Evolutionary conservation across 2,329 filamentous ascomycete species (phyloP).

Genomic region (Akanthomyces muscarius): DNA sequence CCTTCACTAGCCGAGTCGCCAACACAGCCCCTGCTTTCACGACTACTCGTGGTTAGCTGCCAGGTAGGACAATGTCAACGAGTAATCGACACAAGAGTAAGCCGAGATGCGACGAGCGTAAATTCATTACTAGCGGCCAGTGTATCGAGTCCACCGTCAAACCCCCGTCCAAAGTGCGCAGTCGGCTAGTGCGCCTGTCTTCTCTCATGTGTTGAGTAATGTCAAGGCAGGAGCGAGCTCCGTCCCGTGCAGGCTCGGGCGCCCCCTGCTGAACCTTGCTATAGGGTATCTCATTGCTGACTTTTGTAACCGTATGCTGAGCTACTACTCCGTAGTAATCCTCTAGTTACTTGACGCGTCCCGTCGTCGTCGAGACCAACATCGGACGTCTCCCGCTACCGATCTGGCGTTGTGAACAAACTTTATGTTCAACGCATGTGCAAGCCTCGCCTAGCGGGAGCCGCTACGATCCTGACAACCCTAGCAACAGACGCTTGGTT

Average conservation of each 20-base stretch:
- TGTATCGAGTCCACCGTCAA: background rate
- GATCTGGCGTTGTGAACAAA: background rate
- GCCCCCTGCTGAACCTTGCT: background rate
- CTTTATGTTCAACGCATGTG: background rate
- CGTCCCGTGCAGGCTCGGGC: background rate
- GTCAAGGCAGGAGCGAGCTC: slow-evolving; percentile 1
- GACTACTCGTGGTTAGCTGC: background rate
- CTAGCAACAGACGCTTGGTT: slow-evolving; percentile 11
- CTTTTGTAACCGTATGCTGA: background rate
- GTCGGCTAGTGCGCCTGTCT: background rate
- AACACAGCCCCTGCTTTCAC: background rate
- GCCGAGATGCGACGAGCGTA: background rate
- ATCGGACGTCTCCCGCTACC: too few relatives aligned
- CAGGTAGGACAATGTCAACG: too few relatives aligned
- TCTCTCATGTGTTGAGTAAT: slow-evolving; percentile 5
- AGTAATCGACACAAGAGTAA: background rate
- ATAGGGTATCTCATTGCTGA: background rate
- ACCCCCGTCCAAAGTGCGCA: slow-evolving; percentile 4
- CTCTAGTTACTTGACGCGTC: background rate
- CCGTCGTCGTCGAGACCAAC: too few relatives aligned
- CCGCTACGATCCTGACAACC: background rate
- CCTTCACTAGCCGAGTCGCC: too few relatives aligned
- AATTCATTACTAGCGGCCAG: background rate
- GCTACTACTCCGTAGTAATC: background rate
- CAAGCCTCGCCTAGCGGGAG: slow-evolving; percentile 7